These are phyloP conservation scores for Ganoderma boninense DNA, from an alignment of 1,284 basidiomycete species.

Conservation along the genomic window DNA sequence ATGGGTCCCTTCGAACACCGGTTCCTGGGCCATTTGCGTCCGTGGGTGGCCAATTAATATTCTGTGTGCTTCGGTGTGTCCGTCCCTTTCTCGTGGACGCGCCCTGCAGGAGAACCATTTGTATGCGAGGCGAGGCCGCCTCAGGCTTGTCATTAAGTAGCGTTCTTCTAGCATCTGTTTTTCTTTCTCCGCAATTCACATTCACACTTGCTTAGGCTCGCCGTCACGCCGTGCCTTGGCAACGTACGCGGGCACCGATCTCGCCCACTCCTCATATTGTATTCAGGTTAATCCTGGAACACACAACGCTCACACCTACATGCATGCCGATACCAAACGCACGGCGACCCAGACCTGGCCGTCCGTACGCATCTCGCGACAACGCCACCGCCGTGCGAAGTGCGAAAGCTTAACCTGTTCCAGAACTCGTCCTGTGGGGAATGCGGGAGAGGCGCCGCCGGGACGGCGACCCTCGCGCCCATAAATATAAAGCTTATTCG, in stretches of 20 bases:
- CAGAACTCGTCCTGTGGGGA: constrained; percentile 6
- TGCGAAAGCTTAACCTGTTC: background rate
- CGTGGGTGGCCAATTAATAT: background rate
- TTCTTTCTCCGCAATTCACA: background rate
- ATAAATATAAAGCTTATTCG: background rate
- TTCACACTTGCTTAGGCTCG: no score
- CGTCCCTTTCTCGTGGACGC: background rate
- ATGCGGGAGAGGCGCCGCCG: background rate
- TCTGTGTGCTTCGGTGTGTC: background rate
- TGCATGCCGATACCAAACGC: background rate
- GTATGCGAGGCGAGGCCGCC: background rate
- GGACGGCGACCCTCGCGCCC: background rate
- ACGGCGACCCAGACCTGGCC: background rate
- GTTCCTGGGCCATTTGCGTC: background rate
- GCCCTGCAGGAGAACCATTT: background rate
- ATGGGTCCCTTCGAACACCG: background rate
- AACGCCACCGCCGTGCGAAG: background rate
- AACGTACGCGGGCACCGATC: background rate
- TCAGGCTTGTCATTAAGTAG: background rate
- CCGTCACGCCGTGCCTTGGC: background rate
- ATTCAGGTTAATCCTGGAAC: background rate
- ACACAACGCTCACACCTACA: no score
- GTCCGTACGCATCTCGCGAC: background rate
- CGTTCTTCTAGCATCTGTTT: background rate
- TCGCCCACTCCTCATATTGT: background rate